These are phyloP conservation scores for Vicia villosa DNA, from an alignment of 306 rosid genomes.

Conservation along the genomic window DNA sequence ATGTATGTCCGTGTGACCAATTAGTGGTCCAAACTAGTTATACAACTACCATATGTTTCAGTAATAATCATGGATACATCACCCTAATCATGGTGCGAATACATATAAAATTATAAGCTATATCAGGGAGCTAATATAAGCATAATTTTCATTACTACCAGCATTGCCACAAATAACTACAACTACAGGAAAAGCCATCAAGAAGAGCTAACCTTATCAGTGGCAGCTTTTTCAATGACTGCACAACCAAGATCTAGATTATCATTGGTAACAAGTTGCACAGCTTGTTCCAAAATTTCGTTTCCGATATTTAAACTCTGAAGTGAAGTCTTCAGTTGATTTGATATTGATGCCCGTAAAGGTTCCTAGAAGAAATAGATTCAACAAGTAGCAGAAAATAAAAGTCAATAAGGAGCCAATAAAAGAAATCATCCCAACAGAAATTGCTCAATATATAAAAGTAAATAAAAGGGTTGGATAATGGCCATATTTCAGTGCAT, in stretches of 20 bases:
- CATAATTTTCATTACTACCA: not conserved
- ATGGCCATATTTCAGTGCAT: conserved; percentile 20
- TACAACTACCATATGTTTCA: not conserved
- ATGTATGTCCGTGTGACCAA: not conserved
- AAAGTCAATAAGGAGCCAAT: conserved; percentile 1
- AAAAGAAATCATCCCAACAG: not conserved
- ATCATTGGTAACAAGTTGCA: conserved; percentile 93
- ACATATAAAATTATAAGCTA: not conserved
- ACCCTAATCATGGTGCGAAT: not conserved
- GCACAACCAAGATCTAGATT: conserved; percentile 99
- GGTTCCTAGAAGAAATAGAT: conserved; percentile 70
- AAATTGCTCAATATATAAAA: conserved; percentile 10
- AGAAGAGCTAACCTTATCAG: conserved; percentile 75
- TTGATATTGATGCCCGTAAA: conserved; percentile 76
- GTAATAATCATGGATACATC: conserved; percentile 2
- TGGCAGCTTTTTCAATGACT: conserved; percentile 92
- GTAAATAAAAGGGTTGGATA: not conserved
- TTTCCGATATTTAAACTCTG: conserved; percentile 68
- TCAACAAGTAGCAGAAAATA: conserved; percentile 8
- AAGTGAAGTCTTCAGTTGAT: conserved; percentile 75
- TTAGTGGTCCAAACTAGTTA: not conserved
- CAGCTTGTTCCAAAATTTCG: conserved; percentile 88
- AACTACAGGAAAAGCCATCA: conserved; percentile 22
- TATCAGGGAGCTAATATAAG: conserved; percentile 11
- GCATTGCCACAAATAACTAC: conserved; percentile 10